Conservation (phyloP, 805 yeast species). For the Kodamaea nitidulidarum region DNA sequence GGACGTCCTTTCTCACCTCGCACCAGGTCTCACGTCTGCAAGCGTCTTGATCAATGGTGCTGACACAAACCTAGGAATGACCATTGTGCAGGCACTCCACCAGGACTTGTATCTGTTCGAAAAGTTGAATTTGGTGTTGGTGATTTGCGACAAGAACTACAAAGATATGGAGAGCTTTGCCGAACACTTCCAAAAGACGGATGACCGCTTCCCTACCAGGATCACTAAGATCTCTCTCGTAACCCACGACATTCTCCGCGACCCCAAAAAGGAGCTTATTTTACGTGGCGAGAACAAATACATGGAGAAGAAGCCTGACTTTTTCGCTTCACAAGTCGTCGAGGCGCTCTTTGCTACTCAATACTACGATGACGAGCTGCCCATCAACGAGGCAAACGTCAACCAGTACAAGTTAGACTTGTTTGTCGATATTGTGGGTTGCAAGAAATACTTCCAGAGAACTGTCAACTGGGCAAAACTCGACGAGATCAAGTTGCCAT, state of each 20-base stretch:
- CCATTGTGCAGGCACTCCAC: conserved; percentile 30
- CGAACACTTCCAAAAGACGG: conserved; percentile 16
- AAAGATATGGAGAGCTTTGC: conserved; percentile 20
- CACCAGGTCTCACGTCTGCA: conserved; percentile 16
- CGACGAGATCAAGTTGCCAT: conserved; percentile 30
- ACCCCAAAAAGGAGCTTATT: conserved; percentile 28
- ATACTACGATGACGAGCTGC: conserved; percentile 17
- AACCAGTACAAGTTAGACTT: conserved; percentile 30
- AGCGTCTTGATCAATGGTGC: conserved; percentile 41
- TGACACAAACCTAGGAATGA: conserved; percentile 36
- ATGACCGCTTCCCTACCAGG: conserved; percentile 19
- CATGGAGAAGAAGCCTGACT: conserved; percentile 30
- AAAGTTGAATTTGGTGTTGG: conserved; percentile 27
- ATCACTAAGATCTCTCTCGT: conserved; percentile 23
- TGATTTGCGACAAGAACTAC: conserved; percentile 23
- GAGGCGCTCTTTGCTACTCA: conserved; percentile 27
- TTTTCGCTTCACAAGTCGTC: conserved; percentile 35
- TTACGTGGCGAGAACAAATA: conserved; percentile 35
- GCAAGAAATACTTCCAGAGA: conserved; percentile 34
- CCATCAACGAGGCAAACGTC: conserved; percentile 18
- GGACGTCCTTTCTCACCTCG: conserved; percentile 29
- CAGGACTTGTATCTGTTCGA: conserved; percentile 26
- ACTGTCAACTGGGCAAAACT: conserved; percentile 25
- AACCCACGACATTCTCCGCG: conserved; percentile 26
- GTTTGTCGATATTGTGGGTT: conserved; percentile 39